Evolutionary conservation across 305 asterid species (phyloP).

Genomic region (Withania somnifera): DNA sequence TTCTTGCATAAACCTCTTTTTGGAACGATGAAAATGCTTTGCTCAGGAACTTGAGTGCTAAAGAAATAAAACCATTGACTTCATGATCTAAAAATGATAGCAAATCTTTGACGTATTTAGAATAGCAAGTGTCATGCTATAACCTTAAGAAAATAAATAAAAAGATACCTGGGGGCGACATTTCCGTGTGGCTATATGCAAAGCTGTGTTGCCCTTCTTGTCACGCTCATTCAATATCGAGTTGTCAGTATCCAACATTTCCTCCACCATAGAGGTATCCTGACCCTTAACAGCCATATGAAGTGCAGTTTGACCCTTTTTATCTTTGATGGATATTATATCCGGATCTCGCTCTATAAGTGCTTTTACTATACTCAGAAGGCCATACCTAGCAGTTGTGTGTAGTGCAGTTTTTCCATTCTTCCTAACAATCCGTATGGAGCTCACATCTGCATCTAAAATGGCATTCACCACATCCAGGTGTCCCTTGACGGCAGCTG

Average conservation of each 20-base stretch:
- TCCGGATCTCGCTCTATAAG: constrained; percentile 75
- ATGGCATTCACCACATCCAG: constrained; percentile 72
- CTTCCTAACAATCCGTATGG: constrained; percentile 69
- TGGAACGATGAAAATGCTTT: not conserved
- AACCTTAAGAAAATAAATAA: not conserved
- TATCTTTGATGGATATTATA: constrained; percentile 68
- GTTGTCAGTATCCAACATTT: constrained; percentile 64
- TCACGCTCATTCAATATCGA: constrained; percentile 75
- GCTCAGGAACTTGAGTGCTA: not conserved
- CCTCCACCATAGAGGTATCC: constrained; percentile 59
- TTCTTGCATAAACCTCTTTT: not conserved
- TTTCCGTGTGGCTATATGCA: constrained; percentile 89
- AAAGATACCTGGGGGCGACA: constrained; percentile 67
- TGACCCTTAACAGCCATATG: constrained; percentile 99
- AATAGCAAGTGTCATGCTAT: not conserved
- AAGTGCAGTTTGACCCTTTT: constrained; percentile 94
- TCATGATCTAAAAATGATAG: not conserved
- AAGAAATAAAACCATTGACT: not conserved
- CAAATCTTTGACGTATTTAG: not conserved
- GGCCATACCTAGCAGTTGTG: constrained; percentile 84
- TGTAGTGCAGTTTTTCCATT: constrained; percentile 92
- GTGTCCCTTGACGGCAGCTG: constrained; percentile 79
- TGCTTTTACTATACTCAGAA: constrained; percentile 46
- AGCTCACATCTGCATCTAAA: constrained; percentile 64
- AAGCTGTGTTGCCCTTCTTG: constrained; percentile 89